A percentile compares a stretch with the other conserved stretches of the same genome.
phyloP scores from a whole-genome alignment of 2,329 filamentous ascomycete genomes.

The Colletotrichum sp. region DNA sequence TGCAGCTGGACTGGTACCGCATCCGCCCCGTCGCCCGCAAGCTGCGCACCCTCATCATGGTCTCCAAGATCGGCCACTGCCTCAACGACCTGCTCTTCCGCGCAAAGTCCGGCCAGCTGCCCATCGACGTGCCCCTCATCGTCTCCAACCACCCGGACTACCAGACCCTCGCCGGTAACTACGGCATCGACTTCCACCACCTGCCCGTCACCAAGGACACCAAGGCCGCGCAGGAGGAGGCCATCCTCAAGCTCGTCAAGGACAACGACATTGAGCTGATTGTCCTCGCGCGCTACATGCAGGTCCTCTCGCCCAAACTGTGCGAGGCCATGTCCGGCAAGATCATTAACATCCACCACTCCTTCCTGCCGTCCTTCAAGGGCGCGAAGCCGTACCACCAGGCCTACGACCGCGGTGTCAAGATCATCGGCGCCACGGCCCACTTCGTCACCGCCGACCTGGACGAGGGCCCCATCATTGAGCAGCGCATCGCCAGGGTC shows the following conservation, averaged over 20 bases:
- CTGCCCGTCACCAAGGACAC: slow-evolving; percentile 81
- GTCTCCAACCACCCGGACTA: slow-evolving; percentile 85
- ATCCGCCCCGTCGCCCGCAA: slow-evolving; percentile 73
- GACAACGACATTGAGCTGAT: slow-evolving; percentile 77
- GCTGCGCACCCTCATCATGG: slow-evolving; percentile 83
- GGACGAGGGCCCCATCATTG: slow-evolving; percentile 87
- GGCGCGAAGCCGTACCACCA: slow-evolving; percentile 89
- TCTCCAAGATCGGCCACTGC: slow-evolving; percentile 87
- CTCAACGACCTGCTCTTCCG: slow-evolving; percentile 85
- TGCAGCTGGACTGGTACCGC: slow-evolving; percentile 71
- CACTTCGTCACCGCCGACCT: slow-evolving; percentile 87
- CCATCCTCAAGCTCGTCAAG: slow-evolving; percentile 73
- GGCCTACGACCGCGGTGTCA: slow-evolving; percentile 84
- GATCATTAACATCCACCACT: slow-evolving; percentile 94
- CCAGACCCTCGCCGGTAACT: slow-evolving; percentile 69
- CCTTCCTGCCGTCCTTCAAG: slow-evolving; percentile 87
- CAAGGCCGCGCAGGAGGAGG: slow-evolving; percentile 74
- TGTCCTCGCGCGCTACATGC: slow-evolving; percentile 87
- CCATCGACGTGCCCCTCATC: slow-evolving; percentile 77
- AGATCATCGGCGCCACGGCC: slow-evolving; percentile 86
- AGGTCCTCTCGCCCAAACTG: slow-evolving; percentile 77
- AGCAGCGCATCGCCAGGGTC: slow-evolving; percentile 80
- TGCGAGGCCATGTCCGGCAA: slow-evolving; percentile 81
- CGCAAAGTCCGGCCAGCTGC: slow-evolving; percentile 74
- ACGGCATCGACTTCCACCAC: slow-evolving; percentile 81